Conservation (phyloP, 2,329 filamentous ascomycete genomes). For the Fonsecaea multimorphosa region DNA sequence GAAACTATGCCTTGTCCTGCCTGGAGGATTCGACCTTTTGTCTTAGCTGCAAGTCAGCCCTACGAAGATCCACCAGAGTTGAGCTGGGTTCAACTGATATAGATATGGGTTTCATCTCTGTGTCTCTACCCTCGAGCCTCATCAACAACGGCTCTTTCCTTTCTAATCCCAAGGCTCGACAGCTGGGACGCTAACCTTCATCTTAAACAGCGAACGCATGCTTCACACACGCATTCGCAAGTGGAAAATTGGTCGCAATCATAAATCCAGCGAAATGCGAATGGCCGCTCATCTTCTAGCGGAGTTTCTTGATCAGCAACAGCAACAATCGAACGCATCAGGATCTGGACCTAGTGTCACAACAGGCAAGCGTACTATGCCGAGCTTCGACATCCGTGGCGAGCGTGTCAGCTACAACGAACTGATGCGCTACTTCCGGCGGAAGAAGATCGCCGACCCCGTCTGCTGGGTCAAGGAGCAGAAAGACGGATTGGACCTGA, state of each 20-base stretch:
- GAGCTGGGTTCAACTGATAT: not conserved
- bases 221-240: slow-evolving; percentile 23
- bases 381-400: slow-evolving; percentile 24
- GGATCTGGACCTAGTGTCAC: not conserved
- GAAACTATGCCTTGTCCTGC: slow-evolving; percentile 1
- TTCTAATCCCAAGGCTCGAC: not conserved
- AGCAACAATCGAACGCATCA: not conserved
- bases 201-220: slow-evolving; percentile 24
- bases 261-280: slow-evolving; percentile 23
- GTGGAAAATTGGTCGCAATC: slow-evolving; percentile 27
- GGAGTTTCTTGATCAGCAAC: slow-evolving; percentile 4
- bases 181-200: not conserved
- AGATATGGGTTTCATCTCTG: not conserved
- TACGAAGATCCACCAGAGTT: not conserved
- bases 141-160: not conserved
- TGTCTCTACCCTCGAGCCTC: not conserved
- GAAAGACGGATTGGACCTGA: slow-evolving; percentile 6
- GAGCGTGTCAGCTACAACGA: slow-evolving; percentile 18
- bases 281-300: slow-evolving; percentile 23
- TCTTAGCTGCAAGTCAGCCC: slow-evolving; percentile 1
- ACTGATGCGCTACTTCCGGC: slow-evolving; percentile 25
- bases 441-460: slow-evolving; percentile 26
- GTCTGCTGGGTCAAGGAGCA: slow-evolving; percentile 16
- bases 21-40: not conserved
- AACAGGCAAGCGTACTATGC: not conserved